Evolutionary conservation across 345 rosid genomes (phyloP), one percentile per base, ranked within the genome.

Genomic region (Adansonia digitata): DNA sequence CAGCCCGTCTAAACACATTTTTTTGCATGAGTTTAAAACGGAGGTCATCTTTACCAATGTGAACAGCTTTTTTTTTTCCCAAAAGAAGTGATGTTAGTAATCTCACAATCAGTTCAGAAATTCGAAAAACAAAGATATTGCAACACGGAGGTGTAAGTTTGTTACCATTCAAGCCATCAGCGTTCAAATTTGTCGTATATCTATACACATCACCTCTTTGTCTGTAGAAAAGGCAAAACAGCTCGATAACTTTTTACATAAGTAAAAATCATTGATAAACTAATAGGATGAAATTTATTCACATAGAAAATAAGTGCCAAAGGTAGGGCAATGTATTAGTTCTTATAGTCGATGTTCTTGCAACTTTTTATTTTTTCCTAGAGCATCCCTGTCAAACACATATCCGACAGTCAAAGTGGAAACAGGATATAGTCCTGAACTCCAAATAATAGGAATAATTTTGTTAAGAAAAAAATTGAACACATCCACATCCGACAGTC

Each of bases 1-100:
- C 85, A 77, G 80, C 71, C 77, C 68, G 83, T 80, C 85, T 88
- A 84, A 73, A 76, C 6, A 72, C 79, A 71, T 83, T 91, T 74
- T 93, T 95, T 82, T 78, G 91, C 87, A 91, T 62, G 79, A 95
- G 92, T 80, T 93, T 95, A 73, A 80, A 78, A 20, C 99, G 92
- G 18, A 95, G 97, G 83, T 95, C 99, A 78, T 84, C 84, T 83
- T 81, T 85, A 76, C 88, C 88, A 67, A 95, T 78, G 79, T 62
- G 87, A 78, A 71, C 77, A 85, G 84, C 99, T 95, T 84, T 63
- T 72, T 68, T 73, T 71, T 61, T 75, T 35, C 71, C 71, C 71
- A 82, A 81, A 84, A 43, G 78, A 35, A 73, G 57, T 66, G 56
- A 51, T 64, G 71, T 87, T 77, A 88, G 85, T 79, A 78, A 84